Percentiles rank a stretch among this genome's conserved stretches.
phyloP scores from a whole-genome alignment of 1,284 basidiomycete genomes.

The Puccinia triticina region DNA sequence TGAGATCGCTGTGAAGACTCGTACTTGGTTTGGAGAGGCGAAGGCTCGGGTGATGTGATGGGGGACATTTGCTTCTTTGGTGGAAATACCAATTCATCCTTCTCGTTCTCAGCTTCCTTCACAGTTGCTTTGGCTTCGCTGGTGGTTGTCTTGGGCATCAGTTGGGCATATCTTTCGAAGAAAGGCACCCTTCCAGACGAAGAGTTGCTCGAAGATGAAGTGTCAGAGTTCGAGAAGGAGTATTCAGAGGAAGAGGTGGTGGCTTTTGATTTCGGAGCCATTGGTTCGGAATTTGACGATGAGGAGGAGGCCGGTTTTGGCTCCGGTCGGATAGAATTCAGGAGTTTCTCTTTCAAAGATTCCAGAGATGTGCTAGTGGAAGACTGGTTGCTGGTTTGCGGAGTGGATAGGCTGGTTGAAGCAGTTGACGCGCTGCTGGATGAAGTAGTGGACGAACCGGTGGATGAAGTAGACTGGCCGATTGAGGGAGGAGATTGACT shows the following conservation, averaged over 20 bases:
- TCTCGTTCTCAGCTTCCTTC: background rate
- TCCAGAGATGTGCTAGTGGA: background rate
- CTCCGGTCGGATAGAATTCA: slow-evolving; percentile 8
- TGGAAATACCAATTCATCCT: background rate
- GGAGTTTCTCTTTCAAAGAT: slow-evolving; percentile 11
- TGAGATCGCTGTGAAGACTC: background rate
- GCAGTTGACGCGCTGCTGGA: background rate
- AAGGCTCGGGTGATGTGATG: slow-evolving; percentile 16
- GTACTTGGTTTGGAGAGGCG: background rate
- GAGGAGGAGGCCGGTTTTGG: background rate
- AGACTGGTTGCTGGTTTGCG: background rate
- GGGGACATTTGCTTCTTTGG: slow-evolving; percentile 8
- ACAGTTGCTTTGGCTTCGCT: background rate
- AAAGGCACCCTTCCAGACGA: slow-evolving; percentile 34
- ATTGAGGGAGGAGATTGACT: background rate
- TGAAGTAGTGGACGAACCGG: background rate
- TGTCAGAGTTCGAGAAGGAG: slow-evolving; percentile 5
- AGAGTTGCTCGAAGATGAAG: background rate
- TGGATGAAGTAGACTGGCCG: background rate
- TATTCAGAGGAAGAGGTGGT: slow-evolving; percentile 1
- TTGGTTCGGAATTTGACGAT: background rate
- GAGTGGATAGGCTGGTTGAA: background rate
- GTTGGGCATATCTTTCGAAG: slow-evolving; percentile 39
- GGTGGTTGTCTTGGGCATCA: background rate
- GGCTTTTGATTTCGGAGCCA: background rate